These are phyloP conservation scores for Jatropha curcas DNA, from an alignment of 345 rosid species.

Conservation along the genomic window DNA sequence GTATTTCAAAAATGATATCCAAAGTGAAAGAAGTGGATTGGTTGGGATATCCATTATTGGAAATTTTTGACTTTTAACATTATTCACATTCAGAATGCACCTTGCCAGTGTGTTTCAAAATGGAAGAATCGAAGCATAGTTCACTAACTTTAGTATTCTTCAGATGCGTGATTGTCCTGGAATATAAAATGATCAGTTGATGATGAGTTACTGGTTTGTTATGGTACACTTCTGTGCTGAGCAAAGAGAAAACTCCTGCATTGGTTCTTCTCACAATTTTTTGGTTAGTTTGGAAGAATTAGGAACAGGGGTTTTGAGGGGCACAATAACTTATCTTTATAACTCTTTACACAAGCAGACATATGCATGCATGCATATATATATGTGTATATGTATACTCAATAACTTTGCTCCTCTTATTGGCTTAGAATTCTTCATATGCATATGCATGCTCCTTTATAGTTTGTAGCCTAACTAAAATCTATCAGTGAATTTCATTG, in stretches of 20 bases:
- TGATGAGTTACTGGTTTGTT: background rate
- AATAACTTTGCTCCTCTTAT: no score
- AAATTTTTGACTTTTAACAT: background rate
- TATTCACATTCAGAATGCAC: background rate
- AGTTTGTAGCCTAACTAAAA: background rate
- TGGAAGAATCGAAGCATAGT: no score
- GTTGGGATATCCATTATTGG: background rate
- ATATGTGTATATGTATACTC: no score
- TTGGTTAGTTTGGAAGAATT: background rate
- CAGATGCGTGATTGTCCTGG: background rate
- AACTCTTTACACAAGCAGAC: background rate
- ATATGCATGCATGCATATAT: no score
- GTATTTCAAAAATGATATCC: background rate
- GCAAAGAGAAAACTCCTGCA: background rate
- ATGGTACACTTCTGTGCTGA: background rate
- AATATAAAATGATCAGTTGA: background rate
- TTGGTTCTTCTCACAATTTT: background rate
- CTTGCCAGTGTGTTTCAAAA: background rate
- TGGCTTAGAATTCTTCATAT: no score
- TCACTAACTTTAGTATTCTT: background rate
- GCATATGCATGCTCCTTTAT: background rate
- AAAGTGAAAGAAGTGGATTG: background rate
- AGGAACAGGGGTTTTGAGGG: background rate
- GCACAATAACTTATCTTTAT: background rate
- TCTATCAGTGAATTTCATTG: background rate